Base-by-base conservation (phyloP, 805 yeast genomes). In the Candida mattraensis region DNA sequence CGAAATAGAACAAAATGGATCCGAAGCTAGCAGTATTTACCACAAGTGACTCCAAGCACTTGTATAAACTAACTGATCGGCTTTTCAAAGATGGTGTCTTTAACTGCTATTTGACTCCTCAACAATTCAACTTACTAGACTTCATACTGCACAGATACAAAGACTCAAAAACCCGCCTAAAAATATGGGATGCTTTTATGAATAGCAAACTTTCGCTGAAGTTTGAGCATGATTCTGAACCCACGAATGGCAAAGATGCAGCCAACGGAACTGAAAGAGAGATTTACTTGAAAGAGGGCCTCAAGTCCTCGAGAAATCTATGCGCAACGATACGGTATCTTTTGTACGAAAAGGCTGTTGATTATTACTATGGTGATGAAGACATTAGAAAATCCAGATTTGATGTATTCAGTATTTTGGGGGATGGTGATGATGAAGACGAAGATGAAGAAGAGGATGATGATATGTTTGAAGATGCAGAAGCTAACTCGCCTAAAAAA, bases 281-380 rank as follows among this genome's bases (percentile, higher is more conserved):
- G 30, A 52, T 67, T 44, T 76, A 63, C 41, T 60, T 67, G 39
- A 72, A 61, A 55, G 73, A 64, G 19, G 78, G 78, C 1, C 45
- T 58, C 7, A 67, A 64, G 10, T 67, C 76, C 7, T 63, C 75
- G 1, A 67, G 82, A 55, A 63, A 78, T 58, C 44, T 83, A 26
- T 81, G 87, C 5, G 63, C 83, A 30, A 83, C 76, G 43, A 60
- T 83, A 15, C 65, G 91, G 44, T 83, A 81, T 47, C 69, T 83
- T 9, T 61, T 84, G 16, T 84, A 86, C 77, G 89, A 83, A 49
- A 78, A 75, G 53, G 88, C 83, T 14, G 68, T 78, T 7, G 82
- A 78, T 30, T 55, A 50, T 30, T 51, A 42, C 17, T 58, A 33
- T 26, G 41, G 36, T 18, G 47, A 44, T 8, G 34, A 35, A 7